Percentiles rank a stretch among this genome's conserved stretches.
phyloP scores from a whole-genome alignment of 192 early-diverging fungal genomes.

The Backusella tarrabulga region DNA sequence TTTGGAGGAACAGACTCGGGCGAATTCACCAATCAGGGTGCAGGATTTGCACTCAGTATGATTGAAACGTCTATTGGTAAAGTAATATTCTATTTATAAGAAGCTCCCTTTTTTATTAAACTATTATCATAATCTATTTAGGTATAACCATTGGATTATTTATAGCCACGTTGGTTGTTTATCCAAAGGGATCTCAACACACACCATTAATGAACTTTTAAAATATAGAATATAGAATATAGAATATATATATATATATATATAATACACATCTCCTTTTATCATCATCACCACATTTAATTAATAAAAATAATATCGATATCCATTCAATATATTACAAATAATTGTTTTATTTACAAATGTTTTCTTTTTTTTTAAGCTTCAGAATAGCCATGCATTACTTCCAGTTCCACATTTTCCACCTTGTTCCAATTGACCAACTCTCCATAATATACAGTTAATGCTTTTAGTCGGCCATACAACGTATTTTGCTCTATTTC shows the following conservation, averaged over 20 bases:
- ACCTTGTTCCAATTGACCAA: constrained; percentile 41
- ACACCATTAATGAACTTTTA: constrained; percentile 40
- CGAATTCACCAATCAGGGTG: constrained; percentile 32
- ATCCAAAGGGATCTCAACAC: constrained; percentile 46
- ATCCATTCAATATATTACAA: neutral
- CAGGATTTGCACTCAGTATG: constrained; percentile 49
- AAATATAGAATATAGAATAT: neutral
- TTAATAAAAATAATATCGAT: neutral
- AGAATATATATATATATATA: neutral
- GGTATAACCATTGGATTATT: constrained; percentile 65
- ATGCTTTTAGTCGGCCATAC: constrained; percentile 62
- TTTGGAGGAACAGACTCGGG: constrained; percentile 5
- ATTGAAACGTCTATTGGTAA: constrained; percentile 34
- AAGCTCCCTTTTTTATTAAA: neutral
- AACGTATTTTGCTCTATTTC: constrained; percentile 84
- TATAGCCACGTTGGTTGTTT: constrained; percentile 62
- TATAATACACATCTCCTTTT: neutral
- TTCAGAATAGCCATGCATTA: neutral
- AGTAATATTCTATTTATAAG: neutral
- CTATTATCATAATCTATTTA: neutral
- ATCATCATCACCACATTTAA: neutral
- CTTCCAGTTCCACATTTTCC: neutral
- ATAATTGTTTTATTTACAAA: neutral
- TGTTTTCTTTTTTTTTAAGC: neutral
- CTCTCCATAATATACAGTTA: constrained; percentile 80